These are phyloP conservation scores for Catharanthus roseus DNA, from an alignment of 257 asterid genomes.

Conservation along the genomic window DNA sequence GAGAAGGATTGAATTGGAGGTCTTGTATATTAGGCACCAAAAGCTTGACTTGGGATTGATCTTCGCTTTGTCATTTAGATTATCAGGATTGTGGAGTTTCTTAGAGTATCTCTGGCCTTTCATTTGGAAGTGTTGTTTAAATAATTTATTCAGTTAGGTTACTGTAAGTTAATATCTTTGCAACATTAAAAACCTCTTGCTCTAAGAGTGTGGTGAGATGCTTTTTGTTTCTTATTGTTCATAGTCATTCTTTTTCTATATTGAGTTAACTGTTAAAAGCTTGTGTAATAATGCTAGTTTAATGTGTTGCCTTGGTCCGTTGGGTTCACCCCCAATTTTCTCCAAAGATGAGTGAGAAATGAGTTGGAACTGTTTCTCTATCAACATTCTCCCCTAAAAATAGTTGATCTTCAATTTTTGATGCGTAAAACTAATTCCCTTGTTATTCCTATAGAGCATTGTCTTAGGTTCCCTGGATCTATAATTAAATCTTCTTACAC, in stretches of 20 bases:
- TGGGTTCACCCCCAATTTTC: neutral
- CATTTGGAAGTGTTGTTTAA: neutral
- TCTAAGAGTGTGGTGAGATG: too few species aligned
- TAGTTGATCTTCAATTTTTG: neutral
- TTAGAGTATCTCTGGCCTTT: neutral
- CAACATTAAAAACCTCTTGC: neutral
- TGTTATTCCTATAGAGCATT: too few species aligned
- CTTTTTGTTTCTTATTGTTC: neutral
- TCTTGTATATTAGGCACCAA: too few species aligned
- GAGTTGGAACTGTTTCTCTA: neutral
- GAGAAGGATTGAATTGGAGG: too few species aligned
- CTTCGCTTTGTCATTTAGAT: neutral
- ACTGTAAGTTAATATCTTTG: neutral
- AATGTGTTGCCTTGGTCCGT: neutral
- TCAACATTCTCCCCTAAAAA: neutral
- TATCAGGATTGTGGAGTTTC: neutral
- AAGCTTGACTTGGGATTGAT: too few species aligned
- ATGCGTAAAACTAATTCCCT: neutral
- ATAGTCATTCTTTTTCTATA: neutral
- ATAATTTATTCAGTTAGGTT: neutral
- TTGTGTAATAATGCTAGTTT: neutral
- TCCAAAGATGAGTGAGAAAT: neutral
- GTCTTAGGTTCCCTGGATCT: too few species aligned
- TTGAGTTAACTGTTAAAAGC: neutral
- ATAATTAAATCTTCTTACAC: too few species aligned